Percentiles rank a stretch among this genome's conserved stretches.
Evolutionary conservation across 768 basidiomycete species (phyloP).

Genomic region (Leccinum disarticulatum): DNA sequence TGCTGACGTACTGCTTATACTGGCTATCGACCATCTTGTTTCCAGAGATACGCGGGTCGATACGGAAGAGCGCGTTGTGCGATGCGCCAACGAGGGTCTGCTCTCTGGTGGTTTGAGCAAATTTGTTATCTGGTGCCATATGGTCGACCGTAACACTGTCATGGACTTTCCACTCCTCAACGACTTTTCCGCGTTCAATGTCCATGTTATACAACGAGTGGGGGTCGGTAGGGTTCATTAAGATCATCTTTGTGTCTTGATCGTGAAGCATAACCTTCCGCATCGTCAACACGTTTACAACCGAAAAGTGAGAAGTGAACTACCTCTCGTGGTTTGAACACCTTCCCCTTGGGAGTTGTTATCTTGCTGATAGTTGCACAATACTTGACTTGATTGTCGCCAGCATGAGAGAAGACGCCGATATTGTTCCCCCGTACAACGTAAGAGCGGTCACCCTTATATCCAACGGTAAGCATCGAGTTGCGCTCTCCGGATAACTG

Average conservation of each 20-base stretch:
- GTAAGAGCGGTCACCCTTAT: slow-evolving; percentile 93
- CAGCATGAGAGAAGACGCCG: slow-evolving; percentile 81
- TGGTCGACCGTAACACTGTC: slow-evolving; percentile 84
- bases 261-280: slow-evolving; percentile 92
- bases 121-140: slow-evolving; percentile 92
- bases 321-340: slow-evolving; percentile 86
- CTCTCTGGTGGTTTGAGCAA: slow-evolving; percentile 87
- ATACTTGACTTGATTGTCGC: slow-evolving; percentile 74
- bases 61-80: slow-evolving; percentile 94
- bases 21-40: slow-evolving; percentile 92
- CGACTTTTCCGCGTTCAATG: slow-evolving; percentile 91
- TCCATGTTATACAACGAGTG: slow-evolving; percentile 89
- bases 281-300: slow-evolving; percentile 7
- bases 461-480: slow-evolving; percentile 88
- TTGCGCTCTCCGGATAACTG: slow-evolving; percentile 66
- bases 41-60: slow-evolving; percentile 93
- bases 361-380: slow-evolving; percentile 85
- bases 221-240: slow-evolving; percentile 81
- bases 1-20: slow-evolving; percentile 93
- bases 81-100: slow-evolving; percentile 94
- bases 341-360: slow-evolving; percentile 73
- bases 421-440: slow-evolving; percentile 91
- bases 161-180: slow-evolving; percentile 99
- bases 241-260: slow-evolving; percentile 92
- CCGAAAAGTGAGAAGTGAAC: slow-evolving; percentile 16